Evolutionary conservation across 2,329 filamentous ascomycete species (phyloP).

Genomic region (Tolypocladium inflatum): DNA sequence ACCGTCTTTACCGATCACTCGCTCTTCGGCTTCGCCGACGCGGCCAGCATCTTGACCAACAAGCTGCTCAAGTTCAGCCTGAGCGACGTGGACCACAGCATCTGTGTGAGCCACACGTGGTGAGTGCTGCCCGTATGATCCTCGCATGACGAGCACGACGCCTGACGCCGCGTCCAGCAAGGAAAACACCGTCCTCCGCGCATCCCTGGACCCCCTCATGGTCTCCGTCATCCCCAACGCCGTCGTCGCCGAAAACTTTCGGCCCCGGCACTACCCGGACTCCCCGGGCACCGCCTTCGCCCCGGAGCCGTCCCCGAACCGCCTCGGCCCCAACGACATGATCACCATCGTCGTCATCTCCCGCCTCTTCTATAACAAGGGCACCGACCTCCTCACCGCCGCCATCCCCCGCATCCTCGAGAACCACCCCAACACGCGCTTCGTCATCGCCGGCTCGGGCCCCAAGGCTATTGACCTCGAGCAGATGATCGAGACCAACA

Average conservation of each 20-base stretch:
- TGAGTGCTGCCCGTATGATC: constrained; percentile 27
- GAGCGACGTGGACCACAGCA: constrained; percentile 95
- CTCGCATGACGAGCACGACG: neutral
- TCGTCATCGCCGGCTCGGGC: constrained; percentile 91
- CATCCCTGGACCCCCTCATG: constrained; percentile 90
- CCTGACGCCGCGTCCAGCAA: constrained; percentile 49
- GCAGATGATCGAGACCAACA: constrained; percentile 94
- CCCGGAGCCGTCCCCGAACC: constrained; percentile 47
- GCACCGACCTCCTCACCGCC: constrained; percentile 91
- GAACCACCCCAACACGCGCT: constrained; percentile 83
- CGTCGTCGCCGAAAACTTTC: constrained; percentile 92
- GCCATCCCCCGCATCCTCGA: constrained; percentile 89
- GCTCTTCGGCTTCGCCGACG: constrained; percentile 93
- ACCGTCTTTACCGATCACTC: constrained; percentile 98
- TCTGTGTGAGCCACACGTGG: constrained; percentile 98
- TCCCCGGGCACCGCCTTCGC: constrained; percentile 23
- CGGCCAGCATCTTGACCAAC: constrained; percentile 90
- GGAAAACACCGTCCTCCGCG: constrained; percentile 92
- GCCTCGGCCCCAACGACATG: constrained; percentile 70
- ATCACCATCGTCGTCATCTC: constrained; percentile 98
- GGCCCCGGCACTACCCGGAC: constrained; percentile 44
- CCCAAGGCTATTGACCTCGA: constrained; percentile 97
- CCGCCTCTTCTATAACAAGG: constrained; percentile 97
- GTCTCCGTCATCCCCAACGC: constrained; percentile 98
- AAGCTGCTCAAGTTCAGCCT: constrained; percentile 93